Percentiles rank a stretch among this genome's conserved stretches.
Evolutionary conservation across 805 yeast species (phyloP).

Genomic region (Starmera caribaea): DNA sequence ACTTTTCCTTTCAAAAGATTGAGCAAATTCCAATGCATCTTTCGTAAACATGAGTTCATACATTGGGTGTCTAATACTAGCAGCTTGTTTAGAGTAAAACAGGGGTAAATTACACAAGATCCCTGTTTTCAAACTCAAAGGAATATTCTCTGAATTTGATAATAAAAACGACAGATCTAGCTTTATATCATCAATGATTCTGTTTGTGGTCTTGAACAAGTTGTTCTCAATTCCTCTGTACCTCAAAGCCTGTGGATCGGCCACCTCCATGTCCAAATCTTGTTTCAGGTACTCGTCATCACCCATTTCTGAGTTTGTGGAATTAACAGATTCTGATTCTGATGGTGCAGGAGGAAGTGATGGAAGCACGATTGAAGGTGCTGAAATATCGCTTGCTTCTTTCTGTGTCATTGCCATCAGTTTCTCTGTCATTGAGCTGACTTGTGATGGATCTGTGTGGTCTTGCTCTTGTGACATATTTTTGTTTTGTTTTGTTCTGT

Average conservation of each 20-base stretch:
- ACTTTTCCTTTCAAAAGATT: constrained; percentile 6
- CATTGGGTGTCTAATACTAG: constrained; percentile 10
- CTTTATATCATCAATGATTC: constrained; percentile 56
- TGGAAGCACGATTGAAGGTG: no score
- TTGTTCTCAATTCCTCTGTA: neutral
- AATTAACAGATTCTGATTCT: neutral
- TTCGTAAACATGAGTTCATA: constrained; percentile 18
- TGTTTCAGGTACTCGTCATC: constrained; percentile 5
- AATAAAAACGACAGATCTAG: constrained; percentile 28
- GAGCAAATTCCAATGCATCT: constrained; percentile 19
- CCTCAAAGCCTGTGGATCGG: constrained; percentile 17
- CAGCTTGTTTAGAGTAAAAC: constrained; percentile 20
- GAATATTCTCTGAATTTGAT: constrained; percentile 4
- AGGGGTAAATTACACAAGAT: constrained; percentile 20
- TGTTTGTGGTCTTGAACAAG: constrained; percentile 51
- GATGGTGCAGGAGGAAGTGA: no score
- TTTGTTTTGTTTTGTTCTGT: no score
- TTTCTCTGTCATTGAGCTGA: no score
- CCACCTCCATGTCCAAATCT: constrained; percentile 3
- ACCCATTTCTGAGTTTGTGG: neutral
- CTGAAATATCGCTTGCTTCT: no score
- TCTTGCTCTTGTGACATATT: no score
- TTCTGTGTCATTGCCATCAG: no score
- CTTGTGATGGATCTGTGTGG: no score
- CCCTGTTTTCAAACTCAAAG: constrained; percentile 13